phyloP scores from a whole-genome alignment of 345 rosid genomes.

The Sonneratia alba region DNA sequence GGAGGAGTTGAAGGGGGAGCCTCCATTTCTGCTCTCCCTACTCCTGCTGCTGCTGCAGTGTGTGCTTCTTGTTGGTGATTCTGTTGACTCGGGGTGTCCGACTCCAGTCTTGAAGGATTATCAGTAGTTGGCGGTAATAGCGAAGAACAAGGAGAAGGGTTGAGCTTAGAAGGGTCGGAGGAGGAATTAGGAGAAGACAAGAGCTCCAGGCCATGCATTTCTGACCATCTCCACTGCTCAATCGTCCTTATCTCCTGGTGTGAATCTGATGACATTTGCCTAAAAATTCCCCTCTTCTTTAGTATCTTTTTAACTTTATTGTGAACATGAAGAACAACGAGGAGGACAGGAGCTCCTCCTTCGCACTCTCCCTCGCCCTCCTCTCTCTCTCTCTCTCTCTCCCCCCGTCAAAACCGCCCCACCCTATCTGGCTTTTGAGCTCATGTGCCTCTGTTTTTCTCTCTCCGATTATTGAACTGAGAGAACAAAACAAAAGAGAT shows the following conservation, averaged over 20 bases:
- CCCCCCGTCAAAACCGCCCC: conserved; percentile 15
- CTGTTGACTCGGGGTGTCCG: background rate
- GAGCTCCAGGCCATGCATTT: conserved; percentile 98
- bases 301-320: background rate
- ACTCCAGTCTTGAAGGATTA: background rate
- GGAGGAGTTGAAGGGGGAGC: background rate
- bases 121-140: background rate
- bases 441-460: conserved; percentile 2
- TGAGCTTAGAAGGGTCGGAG: conserved; percentile 18
- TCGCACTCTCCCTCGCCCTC: conserved; percentile 13
- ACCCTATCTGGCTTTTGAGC: conserved; percentile 25
- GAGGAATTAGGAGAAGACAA: conserved; percentile 29
- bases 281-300: conserved; percentile 20
- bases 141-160: background rate
- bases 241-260: conserved; percentile 56
- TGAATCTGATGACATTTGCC: conserved; percentile 77
- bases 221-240: conserved; percentile 96
- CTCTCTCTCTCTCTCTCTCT: background rate
- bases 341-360: conserved; percentile 3
- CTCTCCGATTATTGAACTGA: background rate
- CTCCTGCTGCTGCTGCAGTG: conserved; percentile 15
- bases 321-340: background rate
- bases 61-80: background rate
- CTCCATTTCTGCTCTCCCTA: conserved; percentile 45
- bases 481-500: background rate